Evolutionary conservation across 768 basidiomycete genomes (phyloP), one percentile per base, ranked within the genome.

Genomic region (Dioszegia hungarica): DNA sequence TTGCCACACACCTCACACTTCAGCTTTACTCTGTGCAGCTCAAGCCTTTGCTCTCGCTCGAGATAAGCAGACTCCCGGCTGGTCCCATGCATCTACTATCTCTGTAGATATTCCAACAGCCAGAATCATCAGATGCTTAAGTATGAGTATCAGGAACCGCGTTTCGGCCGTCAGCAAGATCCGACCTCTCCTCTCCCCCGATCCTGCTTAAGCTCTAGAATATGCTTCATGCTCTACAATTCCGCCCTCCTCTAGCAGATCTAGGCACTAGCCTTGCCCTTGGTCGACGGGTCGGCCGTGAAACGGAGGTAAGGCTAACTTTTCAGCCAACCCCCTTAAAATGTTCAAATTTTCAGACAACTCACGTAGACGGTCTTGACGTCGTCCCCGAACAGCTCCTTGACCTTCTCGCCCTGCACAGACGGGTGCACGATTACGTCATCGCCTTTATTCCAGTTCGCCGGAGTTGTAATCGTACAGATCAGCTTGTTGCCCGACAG

Each of bases 341-440:
- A 20, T 22, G 17, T 22, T 33, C 17, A 36, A 6, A 27, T 1
- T 20, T 19, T 15, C 3, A 14, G 14, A 4, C 5, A 56, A 78
- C 75, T 67, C 67, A 90, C 90, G 80, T 87, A 85, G 80, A 91
- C 88, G 54, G 84, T 81, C 20, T 83, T 85, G 78, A 72, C 70
- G 38, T 84, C 82, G 25, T 87, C 79, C 28, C 90, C 90, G 87
- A 97, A 98, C 58, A 95, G 79, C 60, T 84, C 84, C 80, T 89
- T 87, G 24, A 91, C 92, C 77, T 97, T 88, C 24, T 95, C 90
- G 73, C 86, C 86, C 59, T 79, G 80, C 47, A 97, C 90, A 6
- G 81, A 75, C 24, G 90, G 74, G 64, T 77, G 77, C 8, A 99
- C 86, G 72, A 99, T 95, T 56, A 97, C 92, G 73, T 92, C 86